Conservation (phyloP, 352 stramenopile genomes). For the Discostella stelligera region DNA sequence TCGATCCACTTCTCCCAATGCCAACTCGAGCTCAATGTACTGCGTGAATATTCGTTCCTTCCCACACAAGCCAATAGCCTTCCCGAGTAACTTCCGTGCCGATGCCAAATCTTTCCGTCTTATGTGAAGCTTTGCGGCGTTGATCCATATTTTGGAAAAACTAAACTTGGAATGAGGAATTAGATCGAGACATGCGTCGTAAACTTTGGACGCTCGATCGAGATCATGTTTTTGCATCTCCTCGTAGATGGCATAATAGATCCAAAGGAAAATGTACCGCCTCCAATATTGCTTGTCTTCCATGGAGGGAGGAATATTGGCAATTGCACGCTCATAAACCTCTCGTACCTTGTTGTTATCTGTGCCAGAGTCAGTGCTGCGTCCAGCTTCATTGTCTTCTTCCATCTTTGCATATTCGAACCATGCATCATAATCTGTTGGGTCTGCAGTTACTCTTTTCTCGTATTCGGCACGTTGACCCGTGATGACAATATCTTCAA, state of each 20-base stretch:
- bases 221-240: slow-evolving; percentile 89
- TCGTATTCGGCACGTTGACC: slow-evolving; percentile 95
- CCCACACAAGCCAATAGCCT: slow-evolving; percentile 90
- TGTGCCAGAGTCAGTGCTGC: neutral
- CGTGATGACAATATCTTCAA: slow-evolving; percentile 93
- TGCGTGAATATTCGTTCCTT: slow-evolving; percentile 80
- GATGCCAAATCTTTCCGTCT: slow-evolving; percentile 90
- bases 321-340: slow-evolving; percentile 94
- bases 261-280: slow-evolving; percentile 99
- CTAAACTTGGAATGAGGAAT: slow-evolving; percentile 96
- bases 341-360: slow-evolving; percentile 84
- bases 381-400: slow-evolving; percentile 80
- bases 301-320: slow-evolving; percentile 89
- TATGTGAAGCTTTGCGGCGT: slow-evolving; percentile 96
- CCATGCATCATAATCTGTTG: slow-evolving; percentile 97
- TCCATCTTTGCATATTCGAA: slow-evolving; percentile 99
- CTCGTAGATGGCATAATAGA: slow-evolving; percentile 98
- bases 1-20: slow-evolving; percentile 97
- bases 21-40: slow-evolving; percentile 88
- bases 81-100: slow-evolving; percentile 90
- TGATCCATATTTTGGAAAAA: slow-evolving; percentile 98
- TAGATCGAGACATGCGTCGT: slow-evolving; percentile 90
- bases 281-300: slow-evolving; percentile 96
- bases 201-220: slow-evolving; percentile 89
- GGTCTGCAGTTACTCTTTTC: slow-evolving; percentile 87